Evolutionary conservation across 805 yeast genomes (phyloP), one percentile per base, ranked within the genome.

Genomic region (Zygosaccharomyces lentus): DNA sequence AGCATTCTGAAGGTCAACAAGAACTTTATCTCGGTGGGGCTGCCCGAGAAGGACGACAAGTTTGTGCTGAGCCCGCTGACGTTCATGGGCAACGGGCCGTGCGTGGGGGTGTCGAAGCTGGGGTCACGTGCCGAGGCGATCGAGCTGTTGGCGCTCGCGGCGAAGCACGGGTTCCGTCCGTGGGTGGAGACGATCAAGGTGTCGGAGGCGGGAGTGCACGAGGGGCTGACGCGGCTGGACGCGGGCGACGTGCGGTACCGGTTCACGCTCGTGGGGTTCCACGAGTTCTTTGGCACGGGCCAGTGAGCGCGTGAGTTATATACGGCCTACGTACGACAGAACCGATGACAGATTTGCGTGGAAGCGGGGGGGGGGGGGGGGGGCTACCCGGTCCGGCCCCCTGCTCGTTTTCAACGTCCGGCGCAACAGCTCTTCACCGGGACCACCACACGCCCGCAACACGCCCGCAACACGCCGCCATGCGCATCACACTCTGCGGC

Each of bases 61-160:
- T 59, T 68, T 44, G 54, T 55, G 15, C 35, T 49, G 49, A 52
- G 62, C 10, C 52, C 52, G 3, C 68, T 71, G 59, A 64, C 77
- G 23, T 78, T 80, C 66, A 66, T 81, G 53, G 53, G 63, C 16
- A 57, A 66, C 49, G 84, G 80, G 45, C 64, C 75, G 41, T 67
- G 73, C 36, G 67, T 79, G 49, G 84, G 82, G 43, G 72, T 83
- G 8, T 80, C 88, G 9, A 71, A 72, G 48, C 69, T 76, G 63
- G 93, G 81, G 37, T 74, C 83, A 38, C 79, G 80, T 62, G 64
- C 64, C 41, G 90, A 84, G 67, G 83, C 84, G 55, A 61, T 71
- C 37, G 84, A 81, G 53, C 76, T 86, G 80, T 72, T 86, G 55
- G 69, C 79, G 37, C 61, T 85, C 51, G 85, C 89, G 16, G 78